phyloP scores from a whole-genome alignment of 2,329 filamentous ascomycete species.

The Drechslerella stenobrocha region DNA sequence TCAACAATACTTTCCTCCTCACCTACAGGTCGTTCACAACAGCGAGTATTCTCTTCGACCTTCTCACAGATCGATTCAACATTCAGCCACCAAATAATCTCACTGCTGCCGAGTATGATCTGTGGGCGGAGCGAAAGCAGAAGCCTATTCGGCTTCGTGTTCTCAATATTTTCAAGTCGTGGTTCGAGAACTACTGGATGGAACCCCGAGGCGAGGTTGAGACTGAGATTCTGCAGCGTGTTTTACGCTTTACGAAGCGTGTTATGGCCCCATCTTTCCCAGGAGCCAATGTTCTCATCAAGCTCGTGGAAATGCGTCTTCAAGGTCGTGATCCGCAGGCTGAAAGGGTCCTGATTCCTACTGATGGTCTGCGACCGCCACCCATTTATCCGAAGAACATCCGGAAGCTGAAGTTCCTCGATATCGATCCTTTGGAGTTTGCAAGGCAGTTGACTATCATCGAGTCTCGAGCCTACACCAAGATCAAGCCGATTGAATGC shows the following conservation, averaged over 20 bases:
- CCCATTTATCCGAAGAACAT: conserved; percentile 98
- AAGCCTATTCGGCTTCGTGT: conserved; percentile 94
- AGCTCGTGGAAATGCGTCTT: conserved; percentile 83
- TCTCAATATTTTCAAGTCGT: conserved; percentile 95
- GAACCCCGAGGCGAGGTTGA: conserved; percentile 84
- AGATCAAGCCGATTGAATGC: conserved; percentile 94
- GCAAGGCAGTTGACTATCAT: conserved; percentile 97
- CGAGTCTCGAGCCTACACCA: conserved; percentile 89
- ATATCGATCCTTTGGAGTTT: conserved; percentile 94
- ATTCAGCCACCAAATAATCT: conserved; percentile 88
- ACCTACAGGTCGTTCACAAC: conserved; percentile 95
- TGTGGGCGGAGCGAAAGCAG: conserved; percentile 92
- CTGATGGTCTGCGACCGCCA: conserved; percentile 77
- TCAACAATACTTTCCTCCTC: conserved; percentile 96
- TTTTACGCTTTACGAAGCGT: conserved; percentile 87
- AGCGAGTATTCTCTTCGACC: conserved; percentile 86
- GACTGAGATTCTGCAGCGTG: conserved; percentile 79
- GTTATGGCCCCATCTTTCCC: conserved; percentile 93
- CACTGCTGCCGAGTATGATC: conserved; percentile 72
- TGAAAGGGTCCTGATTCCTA: conserved; percentile 82
- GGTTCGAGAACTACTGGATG: conserved; percentile 99
- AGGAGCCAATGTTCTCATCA: conserved; percentile 79
- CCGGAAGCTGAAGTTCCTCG: conserved; percentile 98
- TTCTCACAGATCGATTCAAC: conserved; percentile 86
- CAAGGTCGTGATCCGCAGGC: conserved; percentile 83